A percentile compares a stretch with the other conserved stretches of the same genome.
phyloP scores from a whole-genome alignment of 345 rosid species.

The Raphanus sativus region DNA sequence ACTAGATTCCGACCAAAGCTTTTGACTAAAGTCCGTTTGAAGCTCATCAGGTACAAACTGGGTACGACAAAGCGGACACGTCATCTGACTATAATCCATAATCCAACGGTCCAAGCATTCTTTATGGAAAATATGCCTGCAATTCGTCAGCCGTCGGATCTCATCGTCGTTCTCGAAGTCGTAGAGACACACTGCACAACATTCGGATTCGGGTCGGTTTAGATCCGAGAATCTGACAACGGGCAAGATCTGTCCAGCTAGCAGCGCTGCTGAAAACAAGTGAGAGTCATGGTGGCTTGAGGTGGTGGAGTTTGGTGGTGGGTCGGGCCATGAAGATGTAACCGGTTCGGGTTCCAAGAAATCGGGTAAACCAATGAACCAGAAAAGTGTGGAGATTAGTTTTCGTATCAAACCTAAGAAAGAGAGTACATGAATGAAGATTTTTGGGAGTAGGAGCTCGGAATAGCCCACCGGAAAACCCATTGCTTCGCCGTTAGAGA shows the following conservation, averaged over 20 bases:
- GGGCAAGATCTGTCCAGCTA: constrained; percentile 67
- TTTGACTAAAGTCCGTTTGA: constrained; percentile 52
- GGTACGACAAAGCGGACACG: constrained; percentile 73
- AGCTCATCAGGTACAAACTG: constrained; percentile 58
- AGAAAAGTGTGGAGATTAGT: constrained; percentile 48
- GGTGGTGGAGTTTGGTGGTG: constrained; percentile 9
- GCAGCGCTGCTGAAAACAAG: constrained; percentile 50
- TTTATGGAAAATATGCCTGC: constrained; percentile 68
- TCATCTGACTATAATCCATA: constrained; percentile 64
- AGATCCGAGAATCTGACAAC: constrained; percentile 66
- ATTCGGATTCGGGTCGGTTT: constrained; percentile 51
- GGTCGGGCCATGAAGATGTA: constrained; percentile 46
- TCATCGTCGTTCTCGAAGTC: constrained; percentile 69
- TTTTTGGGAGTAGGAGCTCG: constrained; percentile 64
- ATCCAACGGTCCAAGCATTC: constrained; percentile 84
- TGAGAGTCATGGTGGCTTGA: constrained; percentile 12
- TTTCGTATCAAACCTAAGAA: constrained; percentile 55
- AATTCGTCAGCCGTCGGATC: constrained; percentile 66
- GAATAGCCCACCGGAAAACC: constrained; percentile 83
- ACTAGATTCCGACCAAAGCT: constrained; percentile 63
- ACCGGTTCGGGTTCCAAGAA: constrained; percentile 63
- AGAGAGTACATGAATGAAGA: constrained; percentile 57
- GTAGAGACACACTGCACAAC: constrained; percentile 80
- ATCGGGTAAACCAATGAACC: constrained; percentile 56
- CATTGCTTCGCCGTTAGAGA: constrained; percentile 43